A percentile compares a stretch with the other conserved stretches of the same genome.
phyloP scores from a whole-genome alignment of 202 grass and related monocot species.

The Elaeis oleifera region DNA sequence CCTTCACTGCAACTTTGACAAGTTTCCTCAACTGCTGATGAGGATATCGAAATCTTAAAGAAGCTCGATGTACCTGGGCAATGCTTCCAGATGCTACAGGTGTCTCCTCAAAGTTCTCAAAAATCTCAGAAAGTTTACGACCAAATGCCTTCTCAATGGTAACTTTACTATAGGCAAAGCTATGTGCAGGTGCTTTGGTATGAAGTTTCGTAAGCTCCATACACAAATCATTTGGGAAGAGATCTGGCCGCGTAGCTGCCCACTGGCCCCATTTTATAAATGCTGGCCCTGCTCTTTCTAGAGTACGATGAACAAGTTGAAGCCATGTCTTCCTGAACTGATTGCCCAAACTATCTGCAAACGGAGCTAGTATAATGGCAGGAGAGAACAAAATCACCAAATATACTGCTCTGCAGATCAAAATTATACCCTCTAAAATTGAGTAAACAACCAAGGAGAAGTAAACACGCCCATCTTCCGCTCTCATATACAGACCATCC shows the following conservation, averaged over 20 bases:
- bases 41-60: slow-evolving; percentile 41
- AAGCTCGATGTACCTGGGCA: slow-evolving; percentile 91
- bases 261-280: slow-evolving; percentile 99
- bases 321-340: slow-evolving; percentile 75
- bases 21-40: slow-evolving; percentile 25
- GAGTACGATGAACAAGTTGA: slow-evolving; percentile 45
- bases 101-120: slow-evolving; percentile 76
- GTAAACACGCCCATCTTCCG: slow-evolving; percentile 35
- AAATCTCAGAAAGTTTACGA: slow-evolving; percentile 63
- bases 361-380: slow-evolving; percentile 55
- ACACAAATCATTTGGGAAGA: slow-evolving; percentile 90
- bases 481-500: slow-evolving; percentile 44
- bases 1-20: slow-evolving; percentile 79
- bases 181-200: slow-evolving; percentile 63
- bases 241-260: slow-evolving; percentile 86
- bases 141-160: slow-evolving; percentile 82
- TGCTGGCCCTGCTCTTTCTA: slow-evolving; percentile 83
- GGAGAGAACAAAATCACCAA: slow-evolving; percentile 67
- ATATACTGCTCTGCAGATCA: slow-evolving; percentile 63
- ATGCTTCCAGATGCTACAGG: slow-evolving; percentile 97
- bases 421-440: slow-evolving; percentile 50
- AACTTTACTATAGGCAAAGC: slow-evolving; percentile 60
- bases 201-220: slow-evolving; percentile 91
- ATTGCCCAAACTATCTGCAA: slow-evolving; percentile 53
- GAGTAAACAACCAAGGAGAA: slow-evolving; percentile 52